Conservation (phyloP, 441 rosid genomes). For the Eruca vesicaria region DNA sequence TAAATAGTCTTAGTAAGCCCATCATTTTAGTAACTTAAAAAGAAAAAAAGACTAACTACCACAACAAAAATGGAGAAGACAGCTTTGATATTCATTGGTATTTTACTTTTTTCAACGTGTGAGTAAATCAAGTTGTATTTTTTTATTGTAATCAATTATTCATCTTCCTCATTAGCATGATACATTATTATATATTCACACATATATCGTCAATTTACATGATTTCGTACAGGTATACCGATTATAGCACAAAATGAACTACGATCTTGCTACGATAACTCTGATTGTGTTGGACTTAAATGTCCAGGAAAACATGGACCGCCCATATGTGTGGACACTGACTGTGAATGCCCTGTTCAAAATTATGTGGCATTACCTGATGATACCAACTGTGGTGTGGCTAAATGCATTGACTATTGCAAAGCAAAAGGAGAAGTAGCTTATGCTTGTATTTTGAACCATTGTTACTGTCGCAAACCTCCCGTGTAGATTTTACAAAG, state of each 20-base stretch:
- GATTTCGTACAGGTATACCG: background rate
- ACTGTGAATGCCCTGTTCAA: background rate
- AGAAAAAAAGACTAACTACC: background rate
- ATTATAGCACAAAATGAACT: background rate
- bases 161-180: background rate
- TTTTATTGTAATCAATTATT: background rate
- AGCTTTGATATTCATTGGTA: background rate
- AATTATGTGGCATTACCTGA: background rate
- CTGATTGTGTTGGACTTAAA: background rate
- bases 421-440: background rate
- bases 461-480: conserved; percentile 5
- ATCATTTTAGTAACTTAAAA: background rate
- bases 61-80: conserved; percentile 21
- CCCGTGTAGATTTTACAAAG: background rate
- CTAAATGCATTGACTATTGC: conserved; percentile 2
- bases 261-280: background rate
- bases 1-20: background rate
- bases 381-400: conserved; percentile 9
- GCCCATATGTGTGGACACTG: background rate
- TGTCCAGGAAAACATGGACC: background rate
- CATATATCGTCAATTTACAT: background rate
- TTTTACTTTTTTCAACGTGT: conserved; percentile 17
- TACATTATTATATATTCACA: background rate
- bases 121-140: background rate
- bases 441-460: background rate